A percentile compares a stretch with the other conserved stretches of the same genome.
phyloP scores from a whole-genome alignment of 345 rosid genomes.

The Moricandia moricandioides region DNA sequence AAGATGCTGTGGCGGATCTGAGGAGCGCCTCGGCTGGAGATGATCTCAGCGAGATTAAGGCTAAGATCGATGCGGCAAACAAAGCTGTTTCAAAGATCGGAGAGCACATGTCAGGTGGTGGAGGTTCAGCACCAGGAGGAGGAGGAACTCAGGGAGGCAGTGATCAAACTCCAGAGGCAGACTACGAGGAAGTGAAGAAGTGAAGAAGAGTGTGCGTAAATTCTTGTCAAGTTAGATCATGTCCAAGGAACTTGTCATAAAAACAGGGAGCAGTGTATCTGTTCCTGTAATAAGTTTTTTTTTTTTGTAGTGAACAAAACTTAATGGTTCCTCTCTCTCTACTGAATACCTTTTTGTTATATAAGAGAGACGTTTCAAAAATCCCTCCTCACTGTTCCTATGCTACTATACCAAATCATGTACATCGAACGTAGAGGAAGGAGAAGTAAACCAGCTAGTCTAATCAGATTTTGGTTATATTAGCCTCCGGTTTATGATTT shows the following conservation, averaged over 20 bases:
- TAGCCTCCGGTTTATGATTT: too few relatives aligned
- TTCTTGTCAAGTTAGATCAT: slow-evolving; percentile 26
- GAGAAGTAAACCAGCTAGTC: too few relatives aligned
- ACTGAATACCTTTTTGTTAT: background rate
- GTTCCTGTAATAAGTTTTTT: slow-evolving; percentile 16
- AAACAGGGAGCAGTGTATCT: slow-evolving; percentile 3
- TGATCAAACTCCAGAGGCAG: slow-evolving; percentile 77
- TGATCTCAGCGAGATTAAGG: slow-evolving; percentile 58
- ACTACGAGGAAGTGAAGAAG: slow-evolving; percentile 81
- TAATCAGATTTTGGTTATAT: too few relatives aligned
- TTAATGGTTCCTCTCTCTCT: background rate
- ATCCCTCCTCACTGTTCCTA: background rate
- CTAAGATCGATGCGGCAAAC: slow-evolving; percentile 76
- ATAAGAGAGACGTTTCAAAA: background rate
- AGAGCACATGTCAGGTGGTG: slow-evolving; percentile 67
- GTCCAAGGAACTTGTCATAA: slow-evolving; percentile 1
- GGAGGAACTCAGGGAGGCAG: slow-evolving; percentile 57
- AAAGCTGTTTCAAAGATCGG: slow-evolving; percentile 88
- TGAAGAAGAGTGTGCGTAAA: slow-evolving; percentile 16
- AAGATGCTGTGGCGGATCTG: slow-evolving; percentile 65
- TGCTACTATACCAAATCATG: too few relatives aligned
- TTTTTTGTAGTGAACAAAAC: slow-evolving; percentile 11
- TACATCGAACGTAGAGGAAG: too few relatives aligned
- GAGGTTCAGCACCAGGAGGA: slow-evolving; percentile 52
- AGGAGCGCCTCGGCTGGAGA: slow-evolving; percentile 65